Conservation (phyloP, 306 rosid species). For the Vigna reflexopilosa region DNA sequence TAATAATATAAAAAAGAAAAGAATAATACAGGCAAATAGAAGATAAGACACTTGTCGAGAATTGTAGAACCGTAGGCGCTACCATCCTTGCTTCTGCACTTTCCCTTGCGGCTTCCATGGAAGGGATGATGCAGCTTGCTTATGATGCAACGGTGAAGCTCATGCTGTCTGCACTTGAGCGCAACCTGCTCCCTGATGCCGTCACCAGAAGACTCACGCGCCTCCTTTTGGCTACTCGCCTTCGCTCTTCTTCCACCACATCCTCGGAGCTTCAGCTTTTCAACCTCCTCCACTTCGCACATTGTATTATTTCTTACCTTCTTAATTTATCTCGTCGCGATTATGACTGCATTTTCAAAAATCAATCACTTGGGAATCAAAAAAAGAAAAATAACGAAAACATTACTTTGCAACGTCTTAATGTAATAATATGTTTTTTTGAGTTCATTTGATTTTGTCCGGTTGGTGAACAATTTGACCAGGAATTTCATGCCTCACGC, state of each 20-base stretch:
- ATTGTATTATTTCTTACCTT: slow-evolving; percentile 44
- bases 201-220: slow-evolving; percentile 68
- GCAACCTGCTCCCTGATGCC: slow-evolving; percentile 75
- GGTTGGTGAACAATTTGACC: not conserved
- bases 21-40: too few relatives aligned
- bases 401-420: not conserved
- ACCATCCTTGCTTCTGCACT: not conserved
- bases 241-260: slow-evolving; percentile 76
- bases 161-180: slow-evolving; percentile 59
- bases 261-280: slow-evolving; percentile 73
- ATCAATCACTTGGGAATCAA: not conserved
- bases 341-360: not conserved
- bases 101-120: not conserved
- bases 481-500: not conserved
- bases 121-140: slow-evolving; percentile 49
- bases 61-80: too few relatives aligned
- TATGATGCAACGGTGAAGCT: slow-evolving; percentile 65
- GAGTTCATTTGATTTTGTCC: not conserved
- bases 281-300: slow-evolving; percentile 64
- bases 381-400: not conserved
- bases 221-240: slow-evolving; percentile 69
- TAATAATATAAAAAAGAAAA: too few relatives aligned
- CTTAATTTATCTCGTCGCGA: not conserved
- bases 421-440: not conserved
- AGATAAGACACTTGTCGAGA: too few relatives aligned